Evolutionary conservation across 202 grass and related monocot species (phyloP).

Genomic region (Brachypodium distachyon): DNA sequence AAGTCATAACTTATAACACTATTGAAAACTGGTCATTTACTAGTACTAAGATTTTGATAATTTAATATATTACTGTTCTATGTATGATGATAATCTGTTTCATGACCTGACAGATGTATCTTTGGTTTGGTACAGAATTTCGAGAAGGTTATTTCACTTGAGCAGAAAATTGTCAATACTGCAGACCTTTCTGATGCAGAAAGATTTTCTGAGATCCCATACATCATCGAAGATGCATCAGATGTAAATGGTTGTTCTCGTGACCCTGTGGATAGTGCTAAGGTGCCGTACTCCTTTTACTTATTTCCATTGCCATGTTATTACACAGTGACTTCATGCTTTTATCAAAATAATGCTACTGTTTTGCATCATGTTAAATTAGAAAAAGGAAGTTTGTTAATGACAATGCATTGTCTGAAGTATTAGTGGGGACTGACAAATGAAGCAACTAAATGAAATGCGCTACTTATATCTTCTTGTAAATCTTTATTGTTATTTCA

Average conservation of each 20-base stretch:
- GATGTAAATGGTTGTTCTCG: constrained; percentile 13
- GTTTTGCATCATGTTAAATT: constrained; percentile 15
- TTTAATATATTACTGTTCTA: background rate
- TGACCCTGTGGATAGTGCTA: constrained; percentile 35
- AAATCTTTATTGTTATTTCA: constrained; percentile 12
- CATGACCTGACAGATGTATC: constrained; percentile 30
- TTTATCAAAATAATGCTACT: background rate
- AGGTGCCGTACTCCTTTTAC: constrained; percentile 35
- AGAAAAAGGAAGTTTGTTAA: constrained; percentile 9
- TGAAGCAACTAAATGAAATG: background rate
- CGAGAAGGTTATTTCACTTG: constrained; percentile 44
- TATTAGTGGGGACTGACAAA: background rate
- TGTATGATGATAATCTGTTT: background rate
- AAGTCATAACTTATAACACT: background rate
- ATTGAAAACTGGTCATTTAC: background rate
- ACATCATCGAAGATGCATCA: constrained; percentile 25
- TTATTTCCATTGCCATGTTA: background rate
- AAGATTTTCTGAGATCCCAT: constrained; percentile 80
- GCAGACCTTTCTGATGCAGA: constrained; percentile 60
- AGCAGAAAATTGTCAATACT: constrained; percentile 58
- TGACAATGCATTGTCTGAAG: background rate
- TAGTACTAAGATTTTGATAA: background rate
- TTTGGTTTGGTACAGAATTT: constrained; percentile 44
- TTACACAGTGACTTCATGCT: background rate
- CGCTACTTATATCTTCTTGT: constrained; percentile 2